A percentile compares a stretch with the other conserved stretches of the same genome.
phyloP scores from a whole-genome alignment of 352 stramenopile genomes.

The Pythium monospermum region DNA sequence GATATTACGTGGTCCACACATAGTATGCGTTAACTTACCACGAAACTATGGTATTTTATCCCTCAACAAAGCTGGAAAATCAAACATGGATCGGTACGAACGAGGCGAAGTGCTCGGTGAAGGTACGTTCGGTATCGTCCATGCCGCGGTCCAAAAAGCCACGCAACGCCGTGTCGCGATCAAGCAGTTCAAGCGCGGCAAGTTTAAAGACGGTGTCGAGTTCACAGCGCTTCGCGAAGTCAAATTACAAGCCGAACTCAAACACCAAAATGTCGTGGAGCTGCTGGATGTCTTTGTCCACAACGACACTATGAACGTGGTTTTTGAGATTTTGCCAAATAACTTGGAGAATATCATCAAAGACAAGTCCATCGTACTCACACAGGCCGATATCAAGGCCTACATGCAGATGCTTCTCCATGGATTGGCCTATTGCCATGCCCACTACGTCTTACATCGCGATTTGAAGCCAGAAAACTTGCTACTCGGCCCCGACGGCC shows the following conservation, averaged over 20 bases:
- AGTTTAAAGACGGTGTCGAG: constrained; percentile 87
- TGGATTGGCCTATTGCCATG: constrained; percentile 75
- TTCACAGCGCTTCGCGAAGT: constrained; percentile 88
- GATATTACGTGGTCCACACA: constrained; percentile 10
- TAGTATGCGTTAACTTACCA: neutral
- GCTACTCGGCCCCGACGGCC: constrained; percentile 69
- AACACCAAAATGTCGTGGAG: constrained; percentile 81
- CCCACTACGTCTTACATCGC: constrained; percentile 78
- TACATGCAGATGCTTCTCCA: constrained; percentile 87
- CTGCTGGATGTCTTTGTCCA: constrained; percentile 85
- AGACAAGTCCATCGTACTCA: constrained; percentile 83
- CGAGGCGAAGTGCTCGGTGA: constrained; percentile 70
- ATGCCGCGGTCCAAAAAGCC: constrained; percentile 71
- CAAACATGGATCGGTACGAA: constrained; percentile 76
- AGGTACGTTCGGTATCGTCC: constrained; percentile 88
- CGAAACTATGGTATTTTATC: constrained; percentile 1
- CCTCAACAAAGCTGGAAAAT: neutral
- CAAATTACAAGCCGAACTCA: constrained; percentile 84
- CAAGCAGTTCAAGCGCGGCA: constrained; percentile 87
- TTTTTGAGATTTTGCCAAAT: constrained; percentile 85
- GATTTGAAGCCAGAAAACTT: constrained; percentile 89
- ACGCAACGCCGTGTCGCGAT: constrained; percentile 70
- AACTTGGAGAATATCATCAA: constrained; percentile 89
- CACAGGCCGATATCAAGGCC: constrained; percentile 77
- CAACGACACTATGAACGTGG: constrained; percentile 88